These are phyloP conservation scores for Ogataea parapolymorpha DNA, from an alignment of 805 yeast species.

Conservation along the genomic window DNA sequence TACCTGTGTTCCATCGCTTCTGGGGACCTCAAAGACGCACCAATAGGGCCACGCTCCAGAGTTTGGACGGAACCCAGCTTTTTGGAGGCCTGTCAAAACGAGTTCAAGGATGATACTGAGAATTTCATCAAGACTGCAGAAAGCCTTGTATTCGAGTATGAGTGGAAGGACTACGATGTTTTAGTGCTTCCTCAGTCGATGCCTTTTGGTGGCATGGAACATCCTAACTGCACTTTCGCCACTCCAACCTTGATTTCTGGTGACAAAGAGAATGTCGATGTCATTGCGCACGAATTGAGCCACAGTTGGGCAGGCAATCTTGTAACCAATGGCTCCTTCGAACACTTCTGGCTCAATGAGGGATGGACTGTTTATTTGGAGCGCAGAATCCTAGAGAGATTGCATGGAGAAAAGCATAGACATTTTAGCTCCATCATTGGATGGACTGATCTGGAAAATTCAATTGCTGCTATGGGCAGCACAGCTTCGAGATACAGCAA, in stretches of 20 bases:
- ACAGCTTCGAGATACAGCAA: conserved; percentile 50
- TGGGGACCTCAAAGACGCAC: conserved; percentile 65
- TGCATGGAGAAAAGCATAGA: conserved; percentile 77
- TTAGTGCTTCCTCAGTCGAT: conserved; percentile 71
- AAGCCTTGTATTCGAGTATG: conserved; percentile 68
- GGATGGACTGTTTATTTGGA: conserved; percentile 96
- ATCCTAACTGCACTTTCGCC: conserved; percentile 86
- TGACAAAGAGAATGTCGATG: conserved; percentile 82
- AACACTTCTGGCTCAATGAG: conserved; percentile 91
- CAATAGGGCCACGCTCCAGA: conserved; percentile 82
- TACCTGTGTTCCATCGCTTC: conserved; percentile 82
- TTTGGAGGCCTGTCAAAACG: conserved; percentile 67
- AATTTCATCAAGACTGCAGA: conserved; percentile 78
- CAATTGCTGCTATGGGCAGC: conserved; percentile 63
- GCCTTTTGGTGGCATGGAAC: conserved; percentile 96
- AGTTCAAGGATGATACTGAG: conserved; percentile 79
- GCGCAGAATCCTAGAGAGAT: conserved; percentile 70
- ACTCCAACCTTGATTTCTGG: conserved; percentile 86
- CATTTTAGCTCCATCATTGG: conserved; percentile 85
- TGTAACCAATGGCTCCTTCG: conserved; percentile 89
- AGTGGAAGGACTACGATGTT: conserved; percentile 81
- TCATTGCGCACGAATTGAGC: conserved; percentile 88
- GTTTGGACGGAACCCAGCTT: conserved; percentile 76
- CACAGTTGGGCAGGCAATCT: conserved; percentile 93
- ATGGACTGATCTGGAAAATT: conserved; percentile 74